These are phyloP conservation scores for Rhizopogon rudus DNA, from an alignment of 768 basidiomycete genomes.

Conservation along the genomic window DNA sequence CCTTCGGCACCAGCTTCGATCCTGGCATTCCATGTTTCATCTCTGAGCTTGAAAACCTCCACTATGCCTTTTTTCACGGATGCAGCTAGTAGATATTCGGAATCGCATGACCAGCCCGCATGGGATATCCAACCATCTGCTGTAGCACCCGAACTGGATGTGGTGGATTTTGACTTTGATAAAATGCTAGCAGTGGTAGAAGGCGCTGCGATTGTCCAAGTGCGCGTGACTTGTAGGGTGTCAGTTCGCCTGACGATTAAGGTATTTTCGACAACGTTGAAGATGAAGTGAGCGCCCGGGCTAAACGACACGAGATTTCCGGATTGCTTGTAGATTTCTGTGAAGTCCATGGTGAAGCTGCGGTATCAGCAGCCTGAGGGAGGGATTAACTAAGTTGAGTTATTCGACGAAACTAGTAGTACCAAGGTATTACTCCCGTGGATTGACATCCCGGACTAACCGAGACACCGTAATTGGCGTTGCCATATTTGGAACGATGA, in stretches of 20 bases:
- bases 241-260: slow-evolving; percentile 82
- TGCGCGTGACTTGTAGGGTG: slow-evolving; percentile 76
- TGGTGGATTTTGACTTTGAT: slow-evolving; percentile 24
- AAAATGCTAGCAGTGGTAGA: slow-evolving; percentile 46
- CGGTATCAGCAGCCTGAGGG: too few relatives aligned
- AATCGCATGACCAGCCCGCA: slow-evolving; percentile 83
- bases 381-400: too few relatives aligned
- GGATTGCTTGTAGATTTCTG: slow-evolving; percentile 78
- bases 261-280: slow-evolving; percentile 73
- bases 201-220: slow-evolving; percentile 64
- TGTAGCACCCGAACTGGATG: slow-evolving; percentile 15
- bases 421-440: too few relatives aligned
- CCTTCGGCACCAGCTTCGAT: slow-evolving; percentile 84
- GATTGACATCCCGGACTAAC: too few relatives aligned
- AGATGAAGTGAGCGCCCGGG: slow-evolving; percentile 81
- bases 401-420: too few relatives aligned
- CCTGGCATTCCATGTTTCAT: slow-evolving; percentile 72
- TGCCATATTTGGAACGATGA: background rate
- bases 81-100: slow-evolving; percentile 80
- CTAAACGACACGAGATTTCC: slow-evolving; percentile 73
- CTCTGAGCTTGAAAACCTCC: slow-evolving; percentile 73
- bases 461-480: too few relatives aligned
- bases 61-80: slow-evolving; percentile 69
- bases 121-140: slow-evolving; percentile 56
- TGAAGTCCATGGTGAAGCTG: slow-evolving; percentile 64